Conservation (phyloP, 331 rosid species). For the Dryas integrifolia region DNA sequence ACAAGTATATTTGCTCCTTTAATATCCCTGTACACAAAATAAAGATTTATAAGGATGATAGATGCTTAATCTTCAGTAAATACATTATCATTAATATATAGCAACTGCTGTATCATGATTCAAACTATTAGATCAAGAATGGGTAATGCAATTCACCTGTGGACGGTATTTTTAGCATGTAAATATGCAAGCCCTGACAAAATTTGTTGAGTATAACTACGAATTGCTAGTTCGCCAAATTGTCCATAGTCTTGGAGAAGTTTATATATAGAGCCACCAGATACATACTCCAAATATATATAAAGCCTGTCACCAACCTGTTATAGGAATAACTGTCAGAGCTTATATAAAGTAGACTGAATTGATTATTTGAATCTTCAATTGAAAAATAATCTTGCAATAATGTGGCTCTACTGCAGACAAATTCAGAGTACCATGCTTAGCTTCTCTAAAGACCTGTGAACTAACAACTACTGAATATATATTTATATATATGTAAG, state of each 20-base stretch:
- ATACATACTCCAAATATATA: conserved; percentile 94
- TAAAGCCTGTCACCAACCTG: conserved; percentile 88
- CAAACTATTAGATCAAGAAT: conserved; percentile 24
- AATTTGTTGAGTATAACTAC: conserved; percentile 90
- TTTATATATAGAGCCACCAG: conserved; percentile 96
- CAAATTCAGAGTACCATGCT: background rate
- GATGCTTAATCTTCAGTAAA: conserved; percentile 12
- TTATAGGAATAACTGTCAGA: conserved; percentile 33
- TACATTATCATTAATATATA: conserved; percentile 2
- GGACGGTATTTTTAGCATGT: conserved; percentile 87
- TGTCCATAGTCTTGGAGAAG: conserved; percentile 92
- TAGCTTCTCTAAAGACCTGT: background rate
- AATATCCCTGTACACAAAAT: conserved; percentile 68
- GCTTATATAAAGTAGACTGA: conserved; percentile 24
- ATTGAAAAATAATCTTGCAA: background rate
- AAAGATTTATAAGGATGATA: conserved; percentile 21
- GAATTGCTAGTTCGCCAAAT: conserved; percentile 83
- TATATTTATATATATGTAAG: background rate
- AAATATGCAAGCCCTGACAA: conserved; percentile 94
- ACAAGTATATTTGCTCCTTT: conserved; percentile 99
- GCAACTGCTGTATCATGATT: conserved; percentile 14
- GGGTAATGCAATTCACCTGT: conserved; percentile 57
- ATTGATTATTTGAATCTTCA: background rate
- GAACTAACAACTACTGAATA: background rate
- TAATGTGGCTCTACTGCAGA: background rate